Evolutionary conservation across 352 stramenopile genomes (phyloP).

Genomic region (Halophytophthora batemanensis): DNA sequence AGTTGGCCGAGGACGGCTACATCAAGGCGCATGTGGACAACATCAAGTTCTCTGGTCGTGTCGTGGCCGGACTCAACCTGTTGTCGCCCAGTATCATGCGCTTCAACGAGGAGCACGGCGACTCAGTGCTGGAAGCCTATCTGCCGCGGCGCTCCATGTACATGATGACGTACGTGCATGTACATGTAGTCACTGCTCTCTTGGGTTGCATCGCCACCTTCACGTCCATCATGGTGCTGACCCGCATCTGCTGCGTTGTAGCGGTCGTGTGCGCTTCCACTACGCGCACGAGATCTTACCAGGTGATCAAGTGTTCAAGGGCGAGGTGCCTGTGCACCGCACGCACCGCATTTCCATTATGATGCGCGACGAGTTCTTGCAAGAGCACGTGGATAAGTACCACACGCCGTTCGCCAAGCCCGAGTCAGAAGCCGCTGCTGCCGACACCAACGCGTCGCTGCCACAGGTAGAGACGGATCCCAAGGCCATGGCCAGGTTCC

Average conservation of each 20-base stretch:
- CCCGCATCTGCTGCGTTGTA: conserved; percentile 9
- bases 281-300: conserved; percentile 87
- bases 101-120: conserved; percentile 77
- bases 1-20: conserved; percentile 76
- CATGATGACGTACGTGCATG: conserved; percentile 72
- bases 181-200: background rate
- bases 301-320: conserved; percentile 52
- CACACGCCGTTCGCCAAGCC: conserved; percentile 29
- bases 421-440: conserved; percentile 16
- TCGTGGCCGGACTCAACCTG: conserved; percentile 75
- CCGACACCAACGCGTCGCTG: conserved; percentile 1
- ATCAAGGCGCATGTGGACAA: conserved; percentile 86
- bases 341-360: conserved; percentile 84
- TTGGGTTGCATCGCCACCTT: background rate
- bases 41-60: conserved; percentile 83
- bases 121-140: conserved; percentile 63
- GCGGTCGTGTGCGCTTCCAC: conserved; percentile 74
- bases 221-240: conserved; percentile 1
- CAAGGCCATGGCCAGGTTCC: no score
- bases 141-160: conserved; percentile 80
- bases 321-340: conserved; percentile 52
- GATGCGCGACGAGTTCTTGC: conserved; percentile 64
- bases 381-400: conserved; percentile 37
- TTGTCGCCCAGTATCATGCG: conserved; percentile 83
- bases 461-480: no score